Base-by-base conservation (phyloP, 345 rosid species). In the Aquilaria malaccensis region DNA sequence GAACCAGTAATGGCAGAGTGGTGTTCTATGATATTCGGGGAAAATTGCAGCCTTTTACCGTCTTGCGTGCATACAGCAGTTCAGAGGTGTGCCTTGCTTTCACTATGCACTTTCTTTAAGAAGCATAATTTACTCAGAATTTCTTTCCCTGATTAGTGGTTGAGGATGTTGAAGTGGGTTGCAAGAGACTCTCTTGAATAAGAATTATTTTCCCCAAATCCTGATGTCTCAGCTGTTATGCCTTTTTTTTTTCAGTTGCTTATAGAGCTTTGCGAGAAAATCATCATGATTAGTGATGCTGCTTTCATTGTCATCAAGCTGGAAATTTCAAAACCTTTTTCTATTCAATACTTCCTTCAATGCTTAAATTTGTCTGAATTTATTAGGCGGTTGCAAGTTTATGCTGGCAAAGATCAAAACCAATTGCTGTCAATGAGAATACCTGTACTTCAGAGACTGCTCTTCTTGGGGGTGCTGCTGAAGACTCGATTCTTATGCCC, bases 401-500 rank as follows among this genome's bases (percentile, higher is more conserved):
- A 70, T 85, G 96, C 76, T 95, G 96, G 97, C 97, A 95, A 79
- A 88, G 96, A 81, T 86, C 89, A 63, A 91, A 91, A 83, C 89
- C 97, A 62, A 81, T 84, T 61, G 59, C 74, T 58, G 86, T 95
- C 61, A 88, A 86, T 72, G 97, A 95, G 77, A 85, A 76, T 76
- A 83, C 61, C 66, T 85, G 88, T 75, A 77, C 80, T 51, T 75
- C 87, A 45, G 99, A 91, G 81, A 85, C 81, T 74, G 97, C 89
- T 81, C 96, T 94, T 76, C 68, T 94, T 65, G 99, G 99, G 68
- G 89, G 85, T 63, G 72, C 88, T 58, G 81, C 75, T 70, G 96
- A 88, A 64, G 99, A 86, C 72, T 95, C 95, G 57, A 80, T 83
- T 76, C 84, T 91, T 70, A 91, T 91, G 91, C 99, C 99, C 11